Evolutionary conservation across 2,329 filamentous ascomycete species (phyloP).

Genomic region (Talaromyces pinophilus): DNA sequence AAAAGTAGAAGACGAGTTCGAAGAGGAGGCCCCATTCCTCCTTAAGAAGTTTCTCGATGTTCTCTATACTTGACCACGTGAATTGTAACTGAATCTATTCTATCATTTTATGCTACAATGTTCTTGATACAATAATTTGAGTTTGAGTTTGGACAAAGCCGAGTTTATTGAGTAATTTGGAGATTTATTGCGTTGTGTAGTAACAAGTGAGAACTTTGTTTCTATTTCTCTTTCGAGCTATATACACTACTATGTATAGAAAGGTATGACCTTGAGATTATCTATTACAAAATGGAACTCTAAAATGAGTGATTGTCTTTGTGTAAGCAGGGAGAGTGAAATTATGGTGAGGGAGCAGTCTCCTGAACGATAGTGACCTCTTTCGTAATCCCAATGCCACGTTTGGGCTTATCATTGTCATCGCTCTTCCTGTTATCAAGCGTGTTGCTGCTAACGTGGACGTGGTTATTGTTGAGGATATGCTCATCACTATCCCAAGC

Average conservation of each 20-base stretch:
- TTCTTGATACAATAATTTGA: too few species aligned
- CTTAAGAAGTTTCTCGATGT: too few species aligned
- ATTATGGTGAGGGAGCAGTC: background rate
- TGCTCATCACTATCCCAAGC: conserved; percentile 37
- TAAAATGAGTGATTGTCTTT: background rate
- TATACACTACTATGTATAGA: background rate
- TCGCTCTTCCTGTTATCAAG: background rate
- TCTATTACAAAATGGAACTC: background rate
- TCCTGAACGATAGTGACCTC: background rate
- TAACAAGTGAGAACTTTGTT: background rate
- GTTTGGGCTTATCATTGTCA: background rate
- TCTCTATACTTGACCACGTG: too few species aligned
- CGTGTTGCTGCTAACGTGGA: background rate
- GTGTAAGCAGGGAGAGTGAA: background rate
- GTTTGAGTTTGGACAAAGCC: too few species aligned
- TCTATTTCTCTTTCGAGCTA: background rate
- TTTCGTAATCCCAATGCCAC: background rate
- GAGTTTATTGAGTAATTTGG: too few species aligned
- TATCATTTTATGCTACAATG: too few species aligned
- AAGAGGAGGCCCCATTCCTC: too few species aligned
- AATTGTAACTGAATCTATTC: too few species aligned
- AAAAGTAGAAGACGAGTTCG: too few species aligned
- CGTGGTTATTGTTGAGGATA: conserved; percentile 25
- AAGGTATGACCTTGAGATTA: background rate
- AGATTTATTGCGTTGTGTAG: too few species aligned